These are phyloP conservation scores for Hyaloperonospora brassicae DNA, from an alignment of 352 stramenopile species.

Conservation along the genomic window DNA sequence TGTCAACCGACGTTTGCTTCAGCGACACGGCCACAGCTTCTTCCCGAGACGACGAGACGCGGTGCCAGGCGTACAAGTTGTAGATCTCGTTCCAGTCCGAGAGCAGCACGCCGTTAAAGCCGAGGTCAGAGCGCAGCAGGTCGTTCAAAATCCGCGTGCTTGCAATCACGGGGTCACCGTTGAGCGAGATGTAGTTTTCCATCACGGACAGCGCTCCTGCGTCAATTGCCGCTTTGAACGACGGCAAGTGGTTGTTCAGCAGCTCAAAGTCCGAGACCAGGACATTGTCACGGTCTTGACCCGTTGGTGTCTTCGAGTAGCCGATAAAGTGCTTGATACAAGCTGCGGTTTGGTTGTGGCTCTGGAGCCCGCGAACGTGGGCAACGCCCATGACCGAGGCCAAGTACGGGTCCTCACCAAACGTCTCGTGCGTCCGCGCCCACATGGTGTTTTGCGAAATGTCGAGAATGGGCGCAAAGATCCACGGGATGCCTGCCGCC, in stretches of 20 bases:
- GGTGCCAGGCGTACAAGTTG: conserved; percentile 25
- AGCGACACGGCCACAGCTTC: conserved; percentile 52
- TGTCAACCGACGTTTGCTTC: conserved; percentile 67
- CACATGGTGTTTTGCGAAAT: conserved; percentile 78
- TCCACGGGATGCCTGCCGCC: conserved; percentile 75
- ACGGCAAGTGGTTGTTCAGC: conserved; percentile 68
- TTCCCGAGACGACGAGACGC: conserved; percentile 18
- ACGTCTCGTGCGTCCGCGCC: conserved; percentile 87
- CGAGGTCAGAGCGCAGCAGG: conserved; percentile 60
- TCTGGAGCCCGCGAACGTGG: conserved; percentile 71
- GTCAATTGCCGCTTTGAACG: conserved; percentile 60
- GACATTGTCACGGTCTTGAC: conserved; percentile 17
- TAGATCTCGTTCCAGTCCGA: conserved; percentile 54
- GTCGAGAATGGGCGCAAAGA: conserved; percentile 82
- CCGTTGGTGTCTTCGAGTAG: conserved; percentile 61
- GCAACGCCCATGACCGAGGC: conserved; percentile 57
- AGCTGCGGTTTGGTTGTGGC: conserved; percentile 45
- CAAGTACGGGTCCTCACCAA: conserved; percentile 86
- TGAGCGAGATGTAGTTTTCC: conserved; percentile 87
- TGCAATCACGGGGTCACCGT: conserved; percentile 74
- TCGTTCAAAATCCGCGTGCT: conserved; percentile 60
- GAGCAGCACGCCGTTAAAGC: conserved; percentile 75
- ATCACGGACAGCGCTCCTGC: conserved; percentile 74
- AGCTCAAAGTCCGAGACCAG: conserved; percentile 38
- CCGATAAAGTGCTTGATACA: conserved; percentile 85